Conservation (phyloP, 2,329 filamentous ascomycete species). For the Rosellinia necatrix region DNA sequence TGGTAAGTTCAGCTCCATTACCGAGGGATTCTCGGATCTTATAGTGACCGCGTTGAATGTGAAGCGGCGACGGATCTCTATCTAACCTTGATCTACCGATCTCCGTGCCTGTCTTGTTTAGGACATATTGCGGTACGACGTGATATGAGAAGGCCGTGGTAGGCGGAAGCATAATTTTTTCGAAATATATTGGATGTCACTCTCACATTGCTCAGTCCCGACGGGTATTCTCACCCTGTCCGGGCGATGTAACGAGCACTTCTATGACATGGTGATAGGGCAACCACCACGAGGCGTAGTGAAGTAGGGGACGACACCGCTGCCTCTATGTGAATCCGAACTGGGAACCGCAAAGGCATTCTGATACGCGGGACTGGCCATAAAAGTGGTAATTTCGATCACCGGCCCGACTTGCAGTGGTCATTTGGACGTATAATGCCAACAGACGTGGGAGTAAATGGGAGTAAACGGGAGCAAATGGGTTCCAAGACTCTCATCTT, state of each 20-base stretch:
- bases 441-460: neutral
- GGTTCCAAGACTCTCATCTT: constrained; percentile 11
- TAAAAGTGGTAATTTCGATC: constrained; percentile 16
- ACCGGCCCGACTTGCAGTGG: constrained; percentile 18
- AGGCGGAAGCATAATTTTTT: constrained; percentile 20
- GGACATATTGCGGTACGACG: constrained; percentile 28
- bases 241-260: constrained; percentile 19
- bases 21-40: constrained; percentile 28
- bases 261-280: neutral
- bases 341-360: neutral
- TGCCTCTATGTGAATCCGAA: constrained; percentile 7
- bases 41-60: constrained; percentile 26
- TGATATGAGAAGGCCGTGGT: neutral
- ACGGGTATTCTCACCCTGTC: constrained; percentile 25
- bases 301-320: neutral
- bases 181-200: constrained; percentile 34
- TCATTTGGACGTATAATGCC: constrained; percentile 9
- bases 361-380: neutral
- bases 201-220: constrained; percentile 25
- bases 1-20: constrained; percentile 23
- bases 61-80: neutral
- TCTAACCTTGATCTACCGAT: constrained; percentile 17
- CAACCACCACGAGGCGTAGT: neutral
- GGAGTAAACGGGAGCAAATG: neutral
- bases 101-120: constrained; percentile 29